Base-by-base conservation (phyloP, 768 basidiomycete species). In the Trametopsis cervina region DNA sequence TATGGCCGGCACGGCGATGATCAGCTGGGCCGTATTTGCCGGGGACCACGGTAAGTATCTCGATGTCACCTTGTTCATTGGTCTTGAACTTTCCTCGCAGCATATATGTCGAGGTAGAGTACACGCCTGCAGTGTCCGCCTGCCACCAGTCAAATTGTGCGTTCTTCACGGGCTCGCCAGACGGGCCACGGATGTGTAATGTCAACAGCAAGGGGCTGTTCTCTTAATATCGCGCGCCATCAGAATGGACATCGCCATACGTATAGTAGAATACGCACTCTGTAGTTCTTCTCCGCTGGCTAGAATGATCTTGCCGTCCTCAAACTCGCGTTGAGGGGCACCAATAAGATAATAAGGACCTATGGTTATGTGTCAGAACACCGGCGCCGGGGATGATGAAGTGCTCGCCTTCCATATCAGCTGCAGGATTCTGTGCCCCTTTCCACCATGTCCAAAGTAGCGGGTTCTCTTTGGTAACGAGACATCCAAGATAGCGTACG, bases 61-160 rank as follows among this genome's bases (percentile, higher is more conserved):
- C 59, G 3, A 46, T 49, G 40, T 45, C 49, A 2, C 61, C 61
- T 11, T 56, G 17, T 1, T 47, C 51, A 36, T 59, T 54, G 4
- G 59, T 54, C 13, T 18, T 46, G 29, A 56, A 48, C 38, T 49
- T 59, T 24, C 61, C 59, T 38, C 59, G 61, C 20, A 62, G 52
- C 10, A 37, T 50, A 45, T 57, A 59, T 9, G 56, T 46, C 3
- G 47, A 38, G 45, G 53, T 53, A 35, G 44, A 47, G 44, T 63
- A 63, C 11, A 17, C 26, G 7, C 61, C 61, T 5, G 44, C 46
- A 37, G 38, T 42, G 43, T 54, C 54, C 4, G 61, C 58, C 17
- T 62, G 60, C 61, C 61, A 63, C 53, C 51, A 53, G 46, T 63
- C 57, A 26, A 63, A 22, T 11, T 13, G 24, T 1, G 56, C 56